Evolutionary conservation across 345 rosid genomes (phyloP), one percentile per base, ranked within the genome.

Genomic region (Populus euphratica): DNA sequence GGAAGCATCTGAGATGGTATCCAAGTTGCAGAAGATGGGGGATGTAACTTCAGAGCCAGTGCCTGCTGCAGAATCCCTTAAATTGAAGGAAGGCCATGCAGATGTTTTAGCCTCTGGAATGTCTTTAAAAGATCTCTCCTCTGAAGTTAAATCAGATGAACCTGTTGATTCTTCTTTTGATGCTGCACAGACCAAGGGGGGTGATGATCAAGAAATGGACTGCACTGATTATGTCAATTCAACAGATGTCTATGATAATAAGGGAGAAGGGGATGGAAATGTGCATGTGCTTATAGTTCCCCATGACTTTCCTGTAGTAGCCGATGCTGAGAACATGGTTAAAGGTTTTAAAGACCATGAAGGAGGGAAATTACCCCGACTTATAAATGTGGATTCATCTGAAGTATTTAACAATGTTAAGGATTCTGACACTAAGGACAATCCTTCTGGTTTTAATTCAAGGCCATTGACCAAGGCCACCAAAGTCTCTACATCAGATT

Each of bases 331-430:
- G 39, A 52, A 16, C 73, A 80, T 79, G 83, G 81, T 91, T 77
- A 83, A 77, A 85, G 94, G 77, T 65, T 86, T 82, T 76, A 89
- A 88, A 80, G 89, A 79, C 79, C 78, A 68, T 65, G 80, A 73
- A 35, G 85, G 64, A 78, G 67, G 80, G 69, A 82, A 82, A 73
- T 44, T 68, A 9, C 72, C 43, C 41, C 80, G 78, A 35, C 64
- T 73, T 77, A 77, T 64, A n/a, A 47, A 73, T 56, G 52, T 71
- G 72, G 85, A 69, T 39, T 78, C 81, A 7, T 68, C 70, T 64
- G 87, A 79, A 29, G 70, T 59, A 75, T 65, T 71, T 23, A 69
- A 76, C 73, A 85, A 84, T 78, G 72, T 44, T 38, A 82, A 81
- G 77, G 75, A 79, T 70, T 62, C 69, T 74, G 78, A 36, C 67